Base-by-base conservation (phyloP, 768 basidiomycete genomes). In the Serendipita sp. region DNA sequence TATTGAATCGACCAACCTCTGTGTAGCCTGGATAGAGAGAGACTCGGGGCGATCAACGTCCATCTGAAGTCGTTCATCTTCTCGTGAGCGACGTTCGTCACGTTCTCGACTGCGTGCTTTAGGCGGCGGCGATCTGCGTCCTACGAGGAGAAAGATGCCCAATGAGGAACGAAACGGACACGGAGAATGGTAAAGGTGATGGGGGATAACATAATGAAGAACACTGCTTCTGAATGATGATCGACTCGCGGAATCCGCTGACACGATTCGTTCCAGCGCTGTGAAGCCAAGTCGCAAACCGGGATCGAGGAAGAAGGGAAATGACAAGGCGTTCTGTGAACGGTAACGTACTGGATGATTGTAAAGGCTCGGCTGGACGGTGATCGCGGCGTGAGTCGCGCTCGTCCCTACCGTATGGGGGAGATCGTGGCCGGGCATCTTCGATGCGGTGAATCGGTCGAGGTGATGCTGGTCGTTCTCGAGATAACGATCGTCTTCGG, bases 341-440 rank as follows among this genome's bases (percentile, higher is more conserved):
- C 45, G 38, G 28, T 50, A 58, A 58, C 53, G 53, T 58, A 58
- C 53, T 58, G 53, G 53, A 58, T 58, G 53, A 58, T 31, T 58
- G 53, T 34, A 30, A 50, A 50, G 53, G 33, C 26, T 58, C 53
- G 38, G 14, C 38, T 34, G 24, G 53, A 34, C 53, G 53, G 11
- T 31, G 26, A 4, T 34, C 53, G 17, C 33, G 53, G 31, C 30
- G 53, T n/a, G 53, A 20, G 9, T 48, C 45, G n/a, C 45, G 53
- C 22, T 58, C 53, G 33, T 58, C 53, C 24, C 53, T 28, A 58
- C 24, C 17, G 17, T 58, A 22, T 9, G 24, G 24, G 11, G 33
- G 26, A 31, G 26, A 34, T 24, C 26, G 53, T 58, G 53, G 5
- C 30, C 26, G 11, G 11, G 53, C 14, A 22, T 48, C 45, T 48